Evolutionary conservation across 192 early-diverging fungal genomes (phyloP).

Genomic region (Gonapodya sp.): DNA sequence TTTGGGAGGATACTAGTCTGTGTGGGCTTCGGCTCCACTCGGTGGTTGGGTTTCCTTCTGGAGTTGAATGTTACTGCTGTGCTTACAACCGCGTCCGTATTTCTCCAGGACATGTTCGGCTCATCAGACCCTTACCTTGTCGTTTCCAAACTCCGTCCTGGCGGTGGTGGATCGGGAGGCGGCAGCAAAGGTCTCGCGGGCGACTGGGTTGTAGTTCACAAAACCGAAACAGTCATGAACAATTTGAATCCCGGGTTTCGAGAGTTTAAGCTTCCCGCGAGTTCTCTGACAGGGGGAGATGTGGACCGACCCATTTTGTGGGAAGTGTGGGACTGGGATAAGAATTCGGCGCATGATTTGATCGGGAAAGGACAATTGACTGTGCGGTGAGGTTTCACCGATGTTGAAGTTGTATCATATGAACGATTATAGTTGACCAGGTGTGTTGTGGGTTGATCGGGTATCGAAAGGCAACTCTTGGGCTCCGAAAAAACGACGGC

Average conservation of each 20-base stretch:
- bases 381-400: background rate
- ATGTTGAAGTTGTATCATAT: background rate
- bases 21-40: no score
- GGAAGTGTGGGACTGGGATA: conserved; percentile 13
- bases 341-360: conserved; percentile 11
- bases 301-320: background rate
- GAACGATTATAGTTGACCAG: background rate
- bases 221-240: conserved; percentile 15
- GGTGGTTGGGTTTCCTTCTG: no score
- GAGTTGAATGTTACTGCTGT: background rate
- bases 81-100: background rate
- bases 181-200: background rate
- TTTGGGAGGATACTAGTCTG: no score
- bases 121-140: background rate
- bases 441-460: no score
- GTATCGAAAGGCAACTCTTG: background rate
- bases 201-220: conserved; percentile 9
- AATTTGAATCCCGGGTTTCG: conserved; percentile 12
- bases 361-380: conserved; percentile 9
- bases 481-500: background rate
- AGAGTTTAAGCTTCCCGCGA: background rate
- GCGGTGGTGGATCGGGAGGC: background rate
- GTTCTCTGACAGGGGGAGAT: background rate
- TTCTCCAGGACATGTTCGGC: background rate
- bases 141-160: background rate